phyloP scores from a whole-genome alignment of 371 early-diverging fungal genomes.

The Haplosporangium sp. region DNA sequence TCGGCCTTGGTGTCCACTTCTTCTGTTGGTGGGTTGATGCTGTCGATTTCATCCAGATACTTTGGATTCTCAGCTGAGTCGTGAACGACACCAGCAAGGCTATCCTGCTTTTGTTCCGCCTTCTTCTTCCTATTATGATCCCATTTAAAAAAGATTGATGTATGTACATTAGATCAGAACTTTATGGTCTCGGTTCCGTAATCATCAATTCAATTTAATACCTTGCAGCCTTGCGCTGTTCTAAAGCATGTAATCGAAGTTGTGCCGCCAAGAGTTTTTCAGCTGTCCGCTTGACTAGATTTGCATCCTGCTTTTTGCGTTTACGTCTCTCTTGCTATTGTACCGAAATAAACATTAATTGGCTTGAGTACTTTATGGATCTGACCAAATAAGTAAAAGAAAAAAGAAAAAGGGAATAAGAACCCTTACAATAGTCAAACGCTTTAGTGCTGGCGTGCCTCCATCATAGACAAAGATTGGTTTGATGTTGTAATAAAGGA shows the following conservation, averaged over 20 bases:
- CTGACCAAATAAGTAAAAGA: neutral
- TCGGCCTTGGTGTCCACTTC: conserved; percentile 3
- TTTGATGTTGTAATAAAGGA: conserved; percentile 90
- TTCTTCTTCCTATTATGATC: conserved; percentile 36
- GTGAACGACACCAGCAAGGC: conserved; percentile 21
- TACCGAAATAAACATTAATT: neutral
- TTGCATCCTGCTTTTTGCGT: conserved; percentile 65
- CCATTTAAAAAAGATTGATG: neutral
- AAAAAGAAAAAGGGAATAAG: conserved; percentile 6
- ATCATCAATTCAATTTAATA: conserved; percentile 19
- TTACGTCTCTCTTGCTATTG: conserved; percentile 68
- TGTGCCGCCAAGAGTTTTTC: conserved; percentile 85
- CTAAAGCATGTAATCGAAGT: conserved; percentile 72
- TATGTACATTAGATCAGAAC: neutral
- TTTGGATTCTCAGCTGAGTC: conserved; percentile 54
- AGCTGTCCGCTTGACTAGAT: conserved; percentile 78
- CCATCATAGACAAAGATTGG: conserved; percentile 99
- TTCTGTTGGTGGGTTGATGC: neutral
- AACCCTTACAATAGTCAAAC: conserved; percentile 74
- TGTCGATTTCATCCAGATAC: conserved; percentile 48
- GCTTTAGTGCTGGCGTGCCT: conserved; percentile 87
- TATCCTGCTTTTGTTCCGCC: conserved; percentile 19
- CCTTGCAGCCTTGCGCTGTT: conserved; percentile 61
- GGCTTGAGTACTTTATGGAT: neutral
- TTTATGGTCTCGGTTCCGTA: neutral